These are phyloP conservation scores for Evansstolkia leycettana DNA, from an alignment of 495 filamentous ascomycete species.

Conservation along the genomic window DNA sequence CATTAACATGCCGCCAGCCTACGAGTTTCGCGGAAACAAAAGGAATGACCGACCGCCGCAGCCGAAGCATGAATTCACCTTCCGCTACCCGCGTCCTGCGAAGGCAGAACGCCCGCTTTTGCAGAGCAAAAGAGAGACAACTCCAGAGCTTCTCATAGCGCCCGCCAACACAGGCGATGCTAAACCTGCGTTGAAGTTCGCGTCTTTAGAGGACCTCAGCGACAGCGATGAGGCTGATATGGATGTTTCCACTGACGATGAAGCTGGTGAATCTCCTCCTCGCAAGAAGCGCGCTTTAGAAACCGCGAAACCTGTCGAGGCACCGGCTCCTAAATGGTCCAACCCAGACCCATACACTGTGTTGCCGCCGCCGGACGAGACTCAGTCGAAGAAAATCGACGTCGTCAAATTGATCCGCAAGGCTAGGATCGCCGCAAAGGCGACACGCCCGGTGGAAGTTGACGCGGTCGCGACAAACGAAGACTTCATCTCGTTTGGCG, in stretches of 20 bases:
- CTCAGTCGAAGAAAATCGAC: constrained; percentile 57
- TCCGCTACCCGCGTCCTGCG: constrained; percentile 23
- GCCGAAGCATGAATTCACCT: constrained; percentile 31
- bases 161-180: constrained; percentile 9
- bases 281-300: constrained; percentile 40
- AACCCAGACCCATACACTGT: constrained; percentile 88
- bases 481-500: constrained; percentile 77
- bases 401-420: constrained; percentile 83
- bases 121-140: constrained; percentile 19
- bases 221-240: constrained; percentile 64
- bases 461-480: constrained; percentile 49
- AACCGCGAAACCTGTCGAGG: constrained; percentile 24
- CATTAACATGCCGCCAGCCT: constrained; percentile 17
- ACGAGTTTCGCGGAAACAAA: constrained; percentile 27
- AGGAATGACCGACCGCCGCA: constrained; percentile 13
- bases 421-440: constrained; percentile 42
- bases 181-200: constrained; percentile 26
- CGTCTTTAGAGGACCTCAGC: constrained; percentile 47
- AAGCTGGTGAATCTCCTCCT: constrained; percentile 32
- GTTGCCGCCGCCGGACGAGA: constrained; percentile 59
- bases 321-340: constrained; percentile 57
- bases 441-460: constrained; percentile 23
- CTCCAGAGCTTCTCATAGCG: constrained; percentile 23
- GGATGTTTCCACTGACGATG: constrained; percentile 39
- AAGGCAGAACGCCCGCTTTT: constrained; percentile 37